These are phyloP conservation scores for Nothopassalora personata DNA, from an alignment of 2,329 filamentous ascomycete species.

Conservation along the genomic window DNA sequence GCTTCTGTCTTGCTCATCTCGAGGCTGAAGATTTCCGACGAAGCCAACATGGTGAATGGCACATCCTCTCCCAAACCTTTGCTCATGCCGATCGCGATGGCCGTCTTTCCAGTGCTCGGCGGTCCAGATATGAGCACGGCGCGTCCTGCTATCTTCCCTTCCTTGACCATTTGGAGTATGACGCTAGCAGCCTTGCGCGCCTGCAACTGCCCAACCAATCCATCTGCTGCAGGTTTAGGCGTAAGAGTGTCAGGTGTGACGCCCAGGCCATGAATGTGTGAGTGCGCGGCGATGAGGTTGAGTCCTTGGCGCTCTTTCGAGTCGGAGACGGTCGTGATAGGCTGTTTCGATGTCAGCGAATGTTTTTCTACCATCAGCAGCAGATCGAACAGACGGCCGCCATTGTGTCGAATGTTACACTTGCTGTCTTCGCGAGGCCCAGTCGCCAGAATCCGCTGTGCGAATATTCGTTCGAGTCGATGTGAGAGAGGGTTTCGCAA, in stretches of 20 bases:
- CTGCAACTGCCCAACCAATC: conserved; percentile 92
- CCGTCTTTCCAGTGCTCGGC: conserved; percentile 95
- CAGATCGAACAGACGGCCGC: not conserved
- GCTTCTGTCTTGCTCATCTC: conserved; percentile 99
- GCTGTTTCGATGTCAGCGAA: conserved; percentile 34
- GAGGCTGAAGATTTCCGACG: conserved; percentile 95
- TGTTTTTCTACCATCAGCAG: not conserved
- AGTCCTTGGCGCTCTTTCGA: conserved; percentile 92
- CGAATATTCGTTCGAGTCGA: not conserved
- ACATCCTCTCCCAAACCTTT: conserved; percentile 88
- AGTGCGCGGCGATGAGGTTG: conserved; percentile 97
- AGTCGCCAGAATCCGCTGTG: not conserved
- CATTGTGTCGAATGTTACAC: not conserved
- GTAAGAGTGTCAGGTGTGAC: conserved; percentile 89
- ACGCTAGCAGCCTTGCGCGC: conserved; percentile 93
- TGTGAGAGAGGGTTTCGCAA: no score
- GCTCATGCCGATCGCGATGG: conserved; percentile 97
- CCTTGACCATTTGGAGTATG: conserved; percentile 97
- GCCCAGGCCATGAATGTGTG: conserved; percentile 91
- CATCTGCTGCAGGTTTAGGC: conserved; percentile 78
- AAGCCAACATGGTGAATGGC: conserved; percentile 91
- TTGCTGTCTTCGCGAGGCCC: not conserved
- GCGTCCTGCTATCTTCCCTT: conserved; percentile 94
- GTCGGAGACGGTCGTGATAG: conserved; percentile 82
- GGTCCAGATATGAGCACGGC: conserved; percentile 93